Evolutionary conservation across 345 rosid genomes (phyloP), one percentile per base, ranked within the genome.

Genomic region (Rhodamnia argentea): DNA sequence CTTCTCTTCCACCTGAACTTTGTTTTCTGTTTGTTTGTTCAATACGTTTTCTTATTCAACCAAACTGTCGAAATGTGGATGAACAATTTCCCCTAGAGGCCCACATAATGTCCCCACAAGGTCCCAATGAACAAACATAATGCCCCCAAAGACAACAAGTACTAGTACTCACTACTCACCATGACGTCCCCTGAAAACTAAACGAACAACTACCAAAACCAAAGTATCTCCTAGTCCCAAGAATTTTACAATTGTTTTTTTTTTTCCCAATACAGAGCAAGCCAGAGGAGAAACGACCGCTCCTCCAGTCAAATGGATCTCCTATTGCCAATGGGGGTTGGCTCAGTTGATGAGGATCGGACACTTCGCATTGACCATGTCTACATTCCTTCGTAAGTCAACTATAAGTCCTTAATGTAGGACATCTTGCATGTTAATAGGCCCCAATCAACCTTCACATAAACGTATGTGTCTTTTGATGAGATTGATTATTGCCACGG

Each of bases 201-300:
- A 23, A 57, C 60, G 13, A 57, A 57, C n/a, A 1, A 23, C n/a
- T 23, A 12, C 16, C 16, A 58, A 24, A 58, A 58, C 64, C 64
- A 26, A 57, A 23, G 13, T n/a, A 2, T 57, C 6, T 6, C n/a
- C 1, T 24, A 57, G 60, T 1, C 60, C 13, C n/a, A 24, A 56
- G 60, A 57, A 23, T 57, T 24, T 57, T 2, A 13, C 8, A n/a
- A 5, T 59, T 12, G 7, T 3, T 8, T 12, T n/a, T n/a, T n/a
- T n/a, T n/a, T n/a, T n/a, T n/a, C n/a, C 32, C 0, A 0, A 0
- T 12, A 12, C 1, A 59, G 16, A 13, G 54, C 15, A 12, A n/a
- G n/a, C n/a, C n/a, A n/a, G n/a, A n/a, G n/a, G n/a, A n/a, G n/a
- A n/a, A n/a, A n/a, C n/a, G n/a, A n/a, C n/a, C n/a, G n/a, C 12